Percentiles rank a stretch among this genome's conserved stretches.
Evolutionary conservation across 176 grass and related monocot species (phyloP).

Genomic region (Rhynchospora tenuis): DNA sequence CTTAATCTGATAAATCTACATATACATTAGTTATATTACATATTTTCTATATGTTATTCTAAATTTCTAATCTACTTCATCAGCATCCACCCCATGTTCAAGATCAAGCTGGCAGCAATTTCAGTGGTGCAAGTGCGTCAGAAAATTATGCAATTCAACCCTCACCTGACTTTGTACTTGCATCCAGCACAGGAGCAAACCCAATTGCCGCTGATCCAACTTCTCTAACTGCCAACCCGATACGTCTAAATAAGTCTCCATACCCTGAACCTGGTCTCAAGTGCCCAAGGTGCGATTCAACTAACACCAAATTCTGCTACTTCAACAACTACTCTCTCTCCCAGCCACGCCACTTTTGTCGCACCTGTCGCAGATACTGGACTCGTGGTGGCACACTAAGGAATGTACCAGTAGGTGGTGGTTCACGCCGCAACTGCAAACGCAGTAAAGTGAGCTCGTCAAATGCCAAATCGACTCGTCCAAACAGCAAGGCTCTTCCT

Average conservation of each 20-base stretch:
- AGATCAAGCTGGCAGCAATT: slow-evolving; percentile 16
- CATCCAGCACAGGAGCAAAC: slow-evolving; percentile 8
- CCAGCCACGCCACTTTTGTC: slow-evolving; percentile 93
- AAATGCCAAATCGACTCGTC: not conserved
- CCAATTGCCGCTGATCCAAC: slow-evolving; percentile 30
- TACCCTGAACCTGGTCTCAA: slow-evolving; percentile 56
- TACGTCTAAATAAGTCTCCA: slow-evolving; percentile 25
- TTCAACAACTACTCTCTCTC: slow-evolving; percentile 94
- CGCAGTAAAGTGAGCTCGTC: slow-evolving; percentile 39
- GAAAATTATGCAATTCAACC: slow-evolving; percentile 38
- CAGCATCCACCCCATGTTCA: slow-evolving; percentile 35
- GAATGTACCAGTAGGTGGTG: slow-evolving; percentile 85
- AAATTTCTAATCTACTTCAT: not conserved
- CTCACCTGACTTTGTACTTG: slow-evolving; percentile 31
- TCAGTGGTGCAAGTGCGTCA: slow-evolving; percentile 2
- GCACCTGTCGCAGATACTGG: slow-evolving; percentile 94
- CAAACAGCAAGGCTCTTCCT: not conserved
- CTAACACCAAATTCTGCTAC: slow-evolving; percentile 98
- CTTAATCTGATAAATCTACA: not conserved
- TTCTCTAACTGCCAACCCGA: slow-evolving; percentile 55
- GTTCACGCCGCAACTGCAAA: slow-evolving; percentile 71
- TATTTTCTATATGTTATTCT: not conserved
- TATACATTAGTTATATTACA: not conserved
- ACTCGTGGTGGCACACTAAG: slow-evolving; percentile 83
- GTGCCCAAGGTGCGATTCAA: slow-evolving; percentile 77